Percentiles rank a stretch among this genome's conserved stretches.
Conservation (phyloP, 202 grass and related monocot species). For the Cymbopogon flexuosus region DNA sequence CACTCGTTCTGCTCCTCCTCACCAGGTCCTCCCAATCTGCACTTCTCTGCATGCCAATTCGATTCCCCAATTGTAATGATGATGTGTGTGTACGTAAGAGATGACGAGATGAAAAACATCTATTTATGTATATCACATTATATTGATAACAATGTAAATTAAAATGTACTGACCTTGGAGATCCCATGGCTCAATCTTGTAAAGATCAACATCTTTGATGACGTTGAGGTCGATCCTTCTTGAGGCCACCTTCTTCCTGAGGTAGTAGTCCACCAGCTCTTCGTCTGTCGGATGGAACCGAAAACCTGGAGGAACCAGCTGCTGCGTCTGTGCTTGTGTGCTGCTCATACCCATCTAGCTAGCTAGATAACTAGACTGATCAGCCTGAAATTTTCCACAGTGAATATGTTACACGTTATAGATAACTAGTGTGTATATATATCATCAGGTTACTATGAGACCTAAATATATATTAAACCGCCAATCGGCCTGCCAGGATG, state of each 20-base stretch:
- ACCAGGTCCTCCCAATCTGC: conserved; percentile 32
- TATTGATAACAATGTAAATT: too few relatives aligned
- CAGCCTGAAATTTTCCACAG: not conserved
- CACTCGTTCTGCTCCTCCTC: conserved; percentile 70
- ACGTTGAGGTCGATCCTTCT: conserved; percentile 76
- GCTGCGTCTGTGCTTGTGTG: conserved; percentile 36
- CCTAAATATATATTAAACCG: not conserved
- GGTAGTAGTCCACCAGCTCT: conserved; percentile 84
- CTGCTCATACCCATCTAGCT: conserved; percentile 30
- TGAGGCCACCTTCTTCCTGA: conserved; percentile 76
- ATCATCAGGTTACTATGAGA: too few relatives aligned
- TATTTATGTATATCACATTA: not conserved
- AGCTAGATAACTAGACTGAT: not conserved
- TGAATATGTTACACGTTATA: too few relatives aligned
- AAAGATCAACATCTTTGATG: conserved; percentile 83
- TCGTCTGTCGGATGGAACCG: conserved; percentile 78
- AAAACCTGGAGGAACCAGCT: conserved; percentile 73
- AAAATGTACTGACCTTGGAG: conserved; percentile 61
- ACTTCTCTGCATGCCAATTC: conserved; percentile 38
- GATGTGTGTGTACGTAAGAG: too few relatives aligned
- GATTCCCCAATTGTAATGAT: too few relatives aligned
- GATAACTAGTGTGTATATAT: too few relatives aligned
- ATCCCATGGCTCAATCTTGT: conserved; percentile 95
- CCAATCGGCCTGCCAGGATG: not conserved
- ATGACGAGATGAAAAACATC: not conserved